These are phyloP conservation scores for Trametes cingulata DNA, from an alignment of 768 basidiomycete genomes.

Conservation along the genomic window DNA sequence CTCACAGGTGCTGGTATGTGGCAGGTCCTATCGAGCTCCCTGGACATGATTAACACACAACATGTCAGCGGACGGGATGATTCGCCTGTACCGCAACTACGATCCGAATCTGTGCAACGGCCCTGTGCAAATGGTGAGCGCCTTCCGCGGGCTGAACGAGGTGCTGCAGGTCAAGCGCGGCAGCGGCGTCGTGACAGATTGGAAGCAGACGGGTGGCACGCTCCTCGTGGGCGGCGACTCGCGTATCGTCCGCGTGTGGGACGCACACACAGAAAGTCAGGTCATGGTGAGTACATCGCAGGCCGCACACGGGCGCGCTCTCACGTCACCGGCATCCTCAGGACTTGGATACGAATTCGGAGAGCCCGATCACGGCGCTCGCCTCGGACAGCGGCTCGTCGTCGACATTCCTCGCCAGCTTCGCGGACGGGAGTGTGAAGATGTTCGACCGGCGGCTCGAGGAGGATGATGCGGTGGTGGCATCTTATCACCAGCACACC, in stretches of 20 bases:
- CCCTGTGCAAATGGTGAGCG: constrained; percentile 87
- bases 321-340: constrained; percentile 33
- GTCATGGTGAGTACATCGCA: constrained; percentile 53
- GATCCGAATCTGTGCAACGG: constrained; percentile 70
- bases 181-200: constrained; percentile 84
- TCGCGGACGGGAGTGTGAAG: constrained; percentile 88
- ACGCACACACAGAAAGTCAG: constrained; percentile 85
- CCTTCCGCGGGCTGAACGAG: constrained; percentile 87
- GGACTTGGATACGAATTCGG: constrained; percentile 89
- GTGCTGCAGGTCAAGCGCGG: constrained; percentile 74
- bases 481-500: constrained; percentile 70
- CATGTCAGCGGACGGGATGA: constrained; percentile 79
- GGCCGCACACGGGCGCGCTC: not conserved
- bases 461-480: constrained; percentile 79
- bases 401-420: constrained; percentile 84
- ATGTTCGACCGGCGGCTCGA: constrained; percentile 90
- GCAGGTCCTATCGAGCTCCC: not conserved
- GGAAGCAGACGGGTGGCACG: constrained; percentile 87
- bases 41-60: not conserved
- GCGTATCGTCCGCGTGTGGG: constrained; percentile 88
- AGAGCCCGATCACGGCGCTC: constrained; percentile 87
- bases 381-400: constrained; percentile 74
- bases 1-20: constrained; percentile 80
- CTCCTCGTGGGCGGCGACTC: constrained; percentile 92
- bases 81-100: constrained; percentile 92